phyloP scores from a whole-genome alignment of 2,329 filamentous ascomycete genomes.

The Endoconidiophora laricicola region DNA sequence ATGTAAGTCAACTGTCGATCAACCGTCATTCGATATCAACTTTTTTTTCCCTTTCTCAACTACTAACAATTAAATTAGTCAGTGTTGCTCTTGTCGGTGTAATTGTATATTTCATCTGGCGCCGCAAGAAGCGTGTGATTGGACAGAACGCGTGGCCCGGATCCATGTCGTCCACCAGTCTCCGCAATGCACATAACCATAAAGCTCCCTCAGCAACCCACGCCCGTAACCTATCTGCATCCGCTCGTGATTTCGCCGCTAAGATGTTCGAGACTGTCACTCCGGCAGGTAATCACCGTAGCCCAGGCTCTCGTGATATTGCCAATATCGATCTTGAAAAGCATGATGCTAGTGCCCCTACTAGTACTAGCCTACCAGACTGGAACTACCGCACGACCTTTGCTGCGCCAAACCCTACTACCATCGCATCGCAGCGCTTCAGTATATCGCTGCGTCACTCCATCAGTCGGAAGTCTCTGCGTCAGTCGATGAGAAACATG shows the following conservation, averaged over 20 bases:
- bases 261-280: neutral
- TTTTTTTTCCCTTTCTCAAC: neutral
- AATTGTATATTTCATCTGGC: neutral
- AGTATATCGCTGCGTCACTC: neutral
- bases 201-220: neutral
- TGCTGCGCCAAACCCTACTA: neutral
- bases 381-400: conserved; percentile 11
- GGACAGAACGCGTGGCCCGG: no score
- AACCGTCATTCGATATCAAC: neutral
- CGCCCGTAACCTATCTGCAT: neutral
- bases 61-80: conserved; percentile 2
- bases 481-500: no score
- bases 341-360: neutral
- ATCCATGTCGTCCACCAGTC: no score
- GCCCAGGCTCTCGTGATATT: neutral
- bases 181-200: neutral
- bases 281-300: neutral
- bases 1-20: neutral
- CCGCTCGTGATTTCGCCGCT: neutral
- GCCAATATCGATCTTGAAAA: conserved; percentile 5
- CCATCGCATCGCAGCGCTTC: neutral
- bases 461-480: conserved; percentile 5
- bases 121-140: neutral
- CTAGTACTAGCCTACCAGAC: neutral
- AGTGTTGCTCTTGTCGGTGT: neutral